phyloP scores from a whole-genome alignment of 305 asterid species.

The Nicotiana rustica region DNA sequence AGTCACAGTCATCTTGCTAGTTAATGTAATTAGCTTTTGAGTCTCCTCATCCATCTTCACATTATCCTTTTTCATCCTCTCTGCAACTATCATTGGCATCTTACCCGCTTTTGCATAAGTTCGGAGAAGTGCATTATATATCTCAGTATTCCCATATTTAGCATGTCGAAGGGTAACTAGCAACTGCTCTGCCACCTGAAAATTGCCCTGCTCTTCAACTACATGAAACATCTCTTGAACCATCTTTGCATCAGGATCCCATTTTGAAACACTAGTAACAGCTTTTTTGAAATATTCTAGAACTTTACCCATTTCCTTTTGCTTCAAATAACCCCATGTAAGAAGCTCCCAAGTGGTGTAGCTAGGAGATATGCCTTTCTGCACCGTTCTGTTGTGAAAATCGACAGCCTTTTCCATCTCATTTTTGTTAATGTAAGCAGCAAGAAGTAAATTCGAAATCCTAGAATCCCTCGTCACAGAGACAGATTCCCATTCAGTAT shows the following conservation, averaged over 20 bases:
- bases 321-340: constrained; percentile 78
- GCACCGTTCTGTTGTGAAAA: constrained; percentile 59
- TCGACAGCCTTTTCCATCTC: constrained; percentile 73
- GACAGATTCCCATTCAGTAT: constrained; percentile 80
- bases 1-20: constrained; percentile 70
- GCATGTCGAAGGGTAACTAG: constrained; percentile 61
- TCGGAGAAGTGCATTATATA: constrained; percentile 70
- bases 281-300: constrained; percentile 68
- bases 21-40: constrained; percentile 53
- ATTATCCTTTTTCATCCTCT: constrained; percentile 86
- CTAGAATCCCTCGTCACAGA: constrained; percentile 78
- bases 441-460: constrained; percentile 79
- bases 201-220: constrained; percentile 72
- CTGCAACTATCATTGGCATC: constrained; percentile 73
- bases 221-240: constrained; percentile 53
- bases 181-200: constrained; percentile 70
- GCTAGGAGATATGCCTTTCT: constrained; percentile 58
- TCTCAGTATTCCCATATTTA: constrained; percentile 62
- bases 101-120: constrained; percentile 79
- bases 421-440: constrained; percentile 63
- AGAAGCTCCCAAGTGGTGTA: constrained; percentile 92
- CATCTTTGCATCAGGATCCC: constrained; percentile 75
- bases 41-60: constrained; percentile 71
- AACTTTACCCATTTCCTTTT: constrained; percentile 52
- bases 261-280: constrained; percentile 62